phyloP scores from a whole-genome alignment of 768 basidiomycete genomes.

The Boletus sp. region DNA sequence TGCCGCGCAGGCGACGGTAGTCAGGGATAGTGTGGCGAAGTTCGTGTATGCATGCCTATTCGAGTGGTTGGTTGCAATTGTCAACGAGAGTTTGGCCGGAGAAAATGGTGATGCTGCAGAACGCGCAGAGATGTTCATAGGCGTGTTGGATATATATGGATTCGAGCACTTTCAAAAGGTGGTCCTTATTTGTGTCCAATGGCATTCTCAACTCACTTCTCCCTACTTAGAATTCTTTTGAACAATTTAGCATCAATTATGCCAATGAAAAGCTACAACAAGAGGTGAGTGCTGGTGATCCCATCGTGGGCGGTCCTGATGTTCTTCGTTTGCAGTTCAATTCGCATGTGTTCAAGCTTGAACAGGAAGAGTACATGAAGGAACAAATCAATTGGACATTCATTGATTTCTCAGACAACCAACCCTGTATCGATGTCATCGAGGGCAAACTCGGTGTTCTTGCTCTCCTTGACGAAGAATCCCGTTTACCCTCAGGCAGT shows the following conservation, averaged over 20 bases:
- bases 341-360: conserved; percentile 98
- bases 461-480: conserved; percentile 95
- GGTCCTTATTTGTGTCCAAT: not conserved
- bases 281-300: conserved; percentile 55
- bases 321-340: conserved; percentile 66
- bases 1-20: conserved; percentile 86
- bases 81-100: conserved; percentile 96
- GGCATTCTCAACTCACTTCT: conserved; percentile 3
- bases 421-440: conserved; percentile 97
- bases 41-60: conserved; percentile 99
- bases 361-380: conserved; percentile 98
- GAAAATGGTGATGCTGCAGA: conserved; percentile 89
- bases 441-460: conserved; percentile 96
- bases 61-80: conserved; percentile 96
- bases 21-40: conserved; percentile 95
- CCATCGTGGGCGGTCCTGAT: conserved; percentile 11
- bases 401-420: conserved; percentile 99
- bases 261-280: conserved; percentile 98
- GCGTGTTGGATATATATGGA: conserved; percentile 96
- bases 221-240: conserved; percentile 70
- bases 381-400: conserved; percentile 99
- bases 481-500: conserved; percentile 89
- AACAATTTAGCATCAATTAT: conserved; percentile 99
- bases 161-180: conserved; percentile 98
- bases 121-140: conserved; percentile 96